These are phyloP conservation scores for Thinopyrum obtusiflorum DNA, from an alignment of 202 grass and related monocot genomes.

Conservation along the genomic window DNA sequence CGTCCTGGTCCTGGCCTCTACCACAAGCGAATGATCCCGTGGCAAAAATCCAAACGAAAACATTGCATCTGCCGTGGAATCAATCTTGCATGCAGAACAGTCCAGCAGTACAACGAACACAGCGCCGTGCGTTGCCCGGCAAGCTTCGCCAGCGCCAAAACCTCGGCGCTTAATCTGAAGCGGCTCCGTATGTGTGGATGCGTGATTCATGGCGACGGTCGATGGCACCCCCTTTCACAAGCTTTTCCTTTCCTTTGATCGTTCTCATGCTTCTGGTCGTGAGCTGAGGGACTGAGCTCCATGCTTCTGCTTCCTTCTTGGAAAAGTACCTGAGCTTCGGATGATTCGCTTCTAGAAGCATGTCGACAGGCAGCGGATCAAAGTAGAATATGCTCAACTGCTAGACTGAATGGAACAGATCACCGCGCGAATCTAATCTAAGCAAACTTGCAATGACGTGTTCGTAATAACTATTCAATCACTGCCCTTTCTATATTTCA, in stretches of 20 bases:
- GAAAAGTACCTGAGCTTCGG: too few species aligned
- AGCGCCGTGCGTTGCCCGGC: neutral
- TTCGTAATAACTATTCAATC: neutral
- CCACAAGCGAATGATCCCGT: neutral
- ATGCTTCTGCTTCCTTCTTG: neutral
- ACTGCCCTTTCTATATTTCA: neutral
- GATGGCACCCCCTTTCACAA: neutral
- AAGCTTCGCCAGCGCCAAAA: neutral
- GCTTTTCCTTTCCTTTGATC: neutral
- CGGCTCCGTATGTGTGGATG: neutral
- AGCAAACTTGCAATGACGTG: neutral
- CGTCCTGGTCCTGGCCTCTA: neutral
- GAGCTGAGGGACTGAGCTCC: neutral
- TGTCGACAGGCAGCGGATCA: neutral
- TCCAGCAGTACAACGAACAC: neutral
- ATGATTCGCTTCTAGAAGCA: neutral
- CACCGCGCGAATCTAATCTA: too few species aligned
- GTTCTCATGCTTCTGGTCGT: neutral
- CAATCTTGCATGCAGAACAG: neutral
- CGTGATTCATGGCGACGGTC: neutral
- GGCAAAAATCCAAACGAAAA: neutral
- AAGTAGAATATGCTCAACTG: too few species aligned
- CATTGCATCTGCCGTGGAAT: neutral
- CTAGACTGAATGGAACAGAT: neutral
- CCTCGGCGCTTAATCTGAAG: neutral